Evolutionary conservation across 2,329 filamentous ascomycete genomes (phyloP), one percentile per base, ranked within the genome.

Genomic region (Escovopsis sp.): DNA sequence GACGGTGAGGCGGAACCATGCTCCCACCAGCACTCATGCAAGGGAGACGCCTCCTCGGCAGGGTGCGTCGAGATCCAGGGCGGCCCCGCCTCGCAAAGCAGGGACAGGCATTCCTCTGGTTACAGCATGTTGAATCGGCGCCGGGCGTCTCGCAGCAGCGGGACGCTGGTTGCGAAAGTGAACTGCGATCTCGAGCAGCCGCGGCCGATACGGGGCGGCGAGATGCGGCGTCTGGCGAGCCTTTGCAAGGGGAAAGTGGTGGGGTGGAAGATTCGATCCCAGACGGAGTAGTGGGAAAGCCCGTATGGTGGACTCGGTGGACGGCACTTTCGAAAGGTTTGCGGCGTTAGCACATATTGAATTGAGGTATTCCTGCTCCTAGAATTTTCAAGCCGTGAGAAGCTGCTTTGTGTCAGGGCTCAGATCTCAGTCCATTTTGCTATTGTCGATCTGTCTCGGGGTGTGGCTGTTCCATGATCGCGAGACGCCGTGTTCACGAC

Each of bases 141-240:
- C 9, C 47, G 45, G 38, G 42, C 51, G 12, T 51, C 53, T 18
- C 49, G 50, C 15, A 50, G 50, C 36, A 47, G 46, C 11, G 45
- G 43, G 1, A 46, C 51, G 3, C 41, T 59, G 1, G 37, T 61
- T 18, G 52, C 56, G 8, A 55, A 50, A 36, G 51, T 46, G 11
- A 44, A 48, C n/a, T 62, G 59, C 19, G 39, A 44, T 2, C 47
- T 62, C 12, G 51, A 60, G 38, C 55, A 60, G 39, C 58, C 59
- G 3, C 50, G 46, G 28, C 59, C 59, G 2, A 46, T 61, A 5
- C 49, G 54, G 42, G 53, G 49, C 4, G 53, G 48, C 8, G 57
- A 61, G 41, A 41, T 59, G 41, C 55, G 47, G 44, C 48, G 57
- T 23, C 44, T 62, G 6, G 50, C 54, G 3, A 56, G 52, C 33